These are phyloP conservation scores for Clitopilus hobsonii DNA, from an alignment of 768 basidiomycete genomes.

Conservation along the genomic window DNA sequence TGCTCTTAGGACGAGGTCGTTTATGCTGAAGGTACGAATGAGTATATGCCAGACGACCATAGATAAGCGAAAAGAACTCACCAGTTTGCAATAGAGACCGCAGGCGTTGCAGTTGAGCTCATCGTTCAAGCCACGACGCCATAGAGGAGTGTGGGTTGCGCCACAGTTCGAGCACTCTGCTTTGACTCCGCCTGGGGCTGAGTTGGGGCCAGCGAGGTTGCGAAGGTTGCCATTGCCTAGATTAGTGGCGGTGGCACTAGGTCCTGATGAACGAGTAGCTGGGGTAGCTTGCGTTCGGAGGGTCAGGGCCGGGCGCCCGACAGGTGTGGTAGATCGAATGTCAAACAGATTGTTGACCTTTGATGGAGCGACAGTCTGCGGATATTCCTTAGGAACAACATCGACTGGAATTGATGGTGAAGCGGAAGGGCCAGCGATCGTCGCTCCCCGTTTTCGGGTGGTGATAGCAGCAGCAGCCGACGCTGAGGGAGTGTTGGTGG, in stretches of 20 bases:
- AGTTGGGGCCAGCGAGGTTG: slow-evolving; percentile 27
- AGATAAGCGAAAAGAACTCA: slow-evolving; percentile 27
- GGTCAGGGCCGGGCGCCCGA: slow-evolving; percentile 53
- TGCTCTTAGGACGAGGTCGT: slow-evolving; percentile 82
- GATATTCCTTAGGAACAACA: slow-evolving; percentile 36
- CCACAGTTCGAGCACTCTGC: slow-evolving; percentile 88
- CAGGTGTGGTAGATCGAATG: slow-evolving; percentile 40
- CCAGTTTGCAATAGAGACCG: slow-evolving; percentile 83
- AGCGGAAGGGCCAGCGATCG: neutral
- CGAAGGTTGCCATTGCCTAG: slow-evolving; percentile 42
- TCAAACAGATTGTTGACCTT: slow-evolving; percentile 53
- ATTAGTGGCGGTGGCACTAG: slow-evolving; percentile 61
- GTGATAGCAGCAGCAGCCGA: slow-evolving; percentile 14
- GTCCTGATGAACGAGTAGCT: slow-evolving; percentile 51
- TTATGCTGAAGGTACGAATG: slow-evolving; percentile 54
- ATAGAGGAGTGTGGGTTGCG: slow-evolving; percentile 83
- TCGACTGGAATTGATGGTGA: slow-evolving; percentile 6
- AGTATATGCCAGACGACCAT: slow-evolving; percentile 8
- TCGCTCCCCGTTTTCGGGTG: slow-evolving; percentile 12
- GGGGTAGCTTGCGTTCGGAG: slow-evolving; percentile 49
- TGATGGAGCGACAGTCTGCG: slow-evolving; percentile 51
- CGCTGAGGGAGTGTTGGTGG: neutral
- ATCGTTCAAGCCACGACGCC: slow-evolving; percentile 83
- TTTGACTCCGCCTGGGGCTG: slow-evolving; percentile 57
- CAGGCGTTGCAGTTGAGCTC: slow-evolving; percentile 90